Evolutionary conservation across 371 early-diverging fungal genomes (phyloP).

Genomic region (Mycotypha africana): DNA sequence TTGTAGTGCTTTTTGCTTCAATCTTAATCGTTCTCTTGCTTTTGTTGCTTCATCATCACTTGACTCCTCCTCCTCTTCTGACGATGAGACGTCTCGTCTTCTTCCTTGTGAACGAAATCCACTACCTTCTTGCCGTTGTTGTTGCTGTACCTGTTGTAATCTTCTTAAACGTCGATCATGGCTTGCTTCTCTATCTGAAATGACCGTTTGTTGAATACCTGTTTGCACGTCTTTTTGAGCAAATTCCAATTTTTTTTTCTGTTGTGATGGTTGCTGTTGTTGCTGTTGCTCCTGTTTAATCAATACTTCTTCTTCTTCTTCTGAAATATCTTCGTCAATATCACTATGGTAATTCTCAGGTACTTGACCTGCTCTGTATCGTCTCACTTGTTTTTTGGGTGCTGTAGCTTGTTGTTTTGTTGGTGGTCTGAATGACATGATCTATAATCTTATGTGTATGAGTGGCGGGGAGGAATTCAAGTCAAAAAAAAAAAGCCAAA

Average conservation of each 20-base stretch:
- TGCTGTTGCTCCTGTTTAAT: conserved; percentile 18
- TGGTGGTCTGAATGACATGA: conserved; percentile 13
- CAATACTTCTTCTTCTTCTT: conserved; percentile 19
- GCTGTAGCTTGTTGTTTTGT: conserved; percentile 14
- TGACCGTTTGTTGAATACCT: conserved; percentile 33
- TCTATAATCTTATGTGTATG: background rate
- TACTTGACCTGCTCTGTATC: conserved; percentile 60
- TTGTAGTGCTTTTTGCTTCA: conserved; percentile 36
- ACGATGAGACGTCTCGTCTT: conserved; percentile 29
- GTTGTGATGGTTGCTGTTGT: conserved; percentile 18
- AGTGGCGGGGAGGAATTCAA: too few species aligned
- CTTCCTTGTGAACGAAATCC: conserved; percentile 5
- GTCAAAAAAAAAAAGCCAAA: background rate
- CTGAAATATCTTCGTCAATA: conserved; percentile 48
- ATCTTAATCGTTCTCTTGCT: conserved; percentile 35
- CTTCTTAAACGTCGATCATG: conserved; percentile 40
- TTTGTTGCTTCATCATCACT: conserved; percentile 34
- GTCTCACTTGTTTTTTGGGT: conserved; percentile 47
- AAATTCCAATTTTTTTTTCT: conserved; percentile 23
- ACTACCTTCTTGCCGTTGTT: background rate
- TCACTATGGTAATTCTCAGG: conserved; percentile 55
- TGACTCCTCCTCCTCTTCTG: conserved; percentile 23
- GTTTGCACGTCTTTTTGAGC: conserved; percentile 45
- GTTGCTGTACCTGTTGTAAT: conserved; percentile 34
- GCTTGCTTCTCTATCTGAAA: conserved; percentile 39